Percentiles rank a stretch among this genome's conserved stretches.
phyloP scores from a whole-genome alignment of 139 green algal species.

The Tetradesmus lagerheimii region DNA sequence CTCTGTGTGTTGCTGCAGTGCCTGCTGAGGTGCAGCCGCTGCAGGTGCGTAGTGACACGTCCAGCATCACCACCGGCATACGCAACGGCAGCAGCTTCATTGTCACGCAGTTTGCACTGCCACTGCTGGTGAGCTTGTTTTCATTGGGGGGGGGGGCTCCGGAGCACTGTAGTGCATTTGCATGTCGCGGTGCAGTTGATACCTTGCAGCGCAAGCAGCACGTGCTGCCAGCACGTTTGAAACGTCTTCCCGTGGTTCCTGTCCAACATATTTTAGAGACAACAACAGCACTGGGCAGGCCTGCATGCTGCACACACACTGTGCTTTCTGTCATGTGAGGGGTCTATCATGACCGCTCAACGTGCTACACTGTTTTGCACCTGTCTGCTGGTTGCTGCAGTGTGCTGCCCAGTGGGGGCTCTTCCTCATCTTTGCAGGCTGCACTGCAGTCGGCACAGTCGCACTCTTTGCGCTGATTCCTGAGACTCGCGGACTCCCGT shows the following conservation, averaged over 20 bases:
- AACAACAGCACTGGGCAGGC: no score
- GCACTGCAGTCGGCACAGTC: neutral
- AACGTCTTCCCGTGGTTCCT: no score
- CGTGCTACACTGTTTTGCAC: no score
- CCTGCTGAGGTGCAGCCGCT: slow-evolving; percentile 24
- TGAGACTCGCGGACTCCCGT: neutral
- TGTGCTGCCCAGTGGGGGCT: slow-evolving; percentile 3
- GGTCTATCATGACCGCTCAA: no score
- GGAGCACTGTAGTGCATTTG: no score
- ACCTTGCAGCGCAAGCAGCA: no score
- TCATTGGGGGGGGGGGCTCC: neutral
- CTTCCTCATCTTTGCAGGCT: slow-evolving; percentile 9
- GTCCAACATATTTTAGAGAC: no score
- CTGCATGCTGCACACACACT: no score
- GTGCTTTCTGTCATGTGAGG: no score
- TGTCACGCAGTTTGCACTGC: slow-evolving; percentile 14
- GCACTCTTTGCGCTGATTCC: neutral
- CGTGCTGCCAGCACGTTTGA: no score
- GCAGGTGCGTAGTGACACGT: slow-evolving; percentile 3
- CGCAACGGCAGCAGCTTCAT: slow-evolving; percentile 8
- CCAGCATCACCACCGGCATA: neutral
- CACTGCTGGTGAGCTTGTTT: slow-evolving; percentile 25
- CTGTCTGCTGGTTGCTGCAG: neutral
- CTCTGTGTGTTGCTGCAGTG: neutral
- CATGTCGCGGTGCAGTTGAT: no score